phyloP scores from a whole-genome alignment of 768 basidiomycete species.

The Amanita thiersii region DNA sequence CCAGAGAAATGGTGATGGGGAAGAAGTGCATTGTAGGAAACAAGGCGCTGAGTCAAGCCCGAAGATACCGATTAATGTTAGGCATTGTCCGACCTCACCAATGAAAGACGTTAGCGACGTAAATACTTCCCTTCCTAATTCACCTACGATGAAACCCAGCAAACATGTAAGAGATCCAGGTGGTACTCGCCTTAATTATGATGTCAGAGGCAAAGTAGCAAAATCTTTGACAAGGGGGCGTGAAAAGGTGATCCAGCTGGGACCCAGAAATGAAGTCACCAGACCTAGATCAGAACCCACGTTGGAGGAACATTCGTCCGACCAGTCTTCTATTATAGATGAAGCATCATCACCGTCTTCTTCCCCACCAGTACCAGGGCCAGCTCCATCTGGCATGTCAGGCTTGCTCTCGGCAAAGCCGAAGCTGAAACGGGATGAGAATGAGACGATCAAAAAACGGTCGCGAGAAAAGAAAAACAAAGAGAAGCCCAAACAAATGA shows the following conservation, averaged over 20 bases:
- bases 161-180: neutral
- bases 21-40: neutral
- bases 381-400: slow-evolving; percentile 9
- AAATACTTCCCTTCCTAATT: slow-evolving; percentile 1
- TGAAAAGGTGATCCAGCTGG: slow-evolving; percentile 1
- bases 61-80: neutral
- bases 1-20: neutral
- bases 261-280: neutral
- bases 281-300: slow-evolving; percentile 1
- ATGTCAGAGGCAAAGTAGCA: slow-evolving; percentile 27
- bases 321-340: slow-evolving; percentile 5
- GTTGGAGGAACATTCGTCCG: neutral
- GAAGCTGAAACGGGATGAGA: neutral
- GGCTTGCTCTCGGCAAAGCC: neutral
- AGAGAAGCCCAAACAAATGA: slow-evolving; percentile 32
- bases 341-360: slow-evolving; percentile 2
- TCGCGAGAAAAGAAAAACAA: slow-evolving; percentile 22
- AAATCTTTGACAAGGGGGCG: slow-evolving; percentile 19
- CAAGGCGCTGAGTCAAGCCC: neutral
- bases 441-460: neutral
- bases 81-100: slow-evolving; percentile 21
- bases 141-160: slow-evolving; percentile 2
- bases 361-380: slow-evolving; percentile 11
- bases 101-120: slow-evolving; percentile 23
- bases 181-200: slow-evolving; percentile 11